Base-by-base conservation (phyloP, 768 basidiomycete genomes). In the Calocera viscosa region DNA sequence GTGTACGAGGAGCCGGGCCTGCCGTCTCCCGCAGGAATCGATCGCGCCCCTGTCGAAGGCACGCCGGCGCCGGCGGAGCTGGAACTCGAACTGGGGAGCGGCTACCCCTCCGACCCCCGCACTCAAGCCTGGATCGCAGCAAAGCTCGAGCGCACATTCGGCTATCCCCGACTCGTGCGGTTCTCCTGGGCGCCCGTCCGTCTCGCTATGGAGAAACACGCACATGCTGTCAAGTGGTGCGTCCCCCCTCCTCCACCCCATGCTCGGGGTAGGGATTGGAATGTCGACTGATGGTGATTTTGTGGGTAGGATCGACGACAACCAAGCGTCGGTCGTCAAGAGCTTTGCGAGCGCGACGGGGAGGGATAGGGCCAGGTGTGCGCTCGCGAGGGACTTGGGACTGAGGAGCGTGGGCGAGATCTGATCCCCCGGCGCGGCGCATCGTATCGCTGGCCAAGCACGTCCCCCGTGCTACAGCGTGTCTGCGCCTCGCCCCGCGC, bases 141-240 rank as follows among this genome's bases (percentile, higher is more conserved):
- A 0, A 82, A 88, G 0, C 72, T 97, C 14, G 87, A 97, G 66
- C 88, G 87, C 1, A 88, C 91, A 1, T 99, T 99, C 73, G 96
- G 96, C 2, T 95, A 85, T 72, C 95, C 95, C 0, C 88, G 85
- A 19, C 76, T 97, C 40, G 94, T 86, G 1, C 85, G 96, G 19
- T 98, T 98, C 77, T 93, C 90, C 1, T 99, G 96, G 96, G 86
- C 90, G 1, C 96, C 96, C 0, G 86, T 94, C 68, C 94, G 93
- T 73, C 82, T 90, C 1, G 75, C 86, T 1, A 77, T 99, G 17
- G 92, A 95, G 64, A 90, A 90, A 73, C 79, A 84, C 40, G 95
- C 83, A 0, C 87, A 91, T 74, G 72, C 80, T 1, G 86, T 90
- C 12, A 84, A 89, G 78, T 99, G 96, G 95, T 94, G 39, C 1